A percentile compares a stretch with the other conserved stretches of the same genome.
Conservation (phyloP, 768 basidiomycete genomes). For the Auriculariales sp. region DNA sequence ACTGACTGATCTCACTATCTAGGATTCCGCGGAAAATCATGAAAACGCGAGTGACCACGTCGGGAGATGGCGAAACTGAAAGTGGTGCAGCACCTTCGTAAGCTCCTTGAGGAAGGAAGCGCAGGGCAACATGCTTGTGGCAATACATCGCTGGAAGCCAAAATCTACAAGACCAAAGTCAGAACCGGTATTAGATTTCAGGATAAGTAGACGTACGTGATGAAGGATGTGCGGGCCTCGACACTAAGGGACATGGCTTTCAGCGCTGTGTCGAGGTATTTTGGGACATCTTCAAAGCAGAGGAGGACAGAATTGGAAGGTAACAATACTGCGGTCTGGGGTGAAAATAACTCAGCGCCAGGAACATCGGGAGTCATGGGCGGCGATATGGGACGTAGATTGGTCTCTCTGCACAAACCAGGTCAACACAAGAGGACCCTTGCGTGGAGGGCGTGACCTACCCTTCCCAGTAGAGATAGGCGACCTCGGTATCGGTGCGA, state of each 20-base stretch:
- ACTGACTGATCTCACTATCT: constrained; percentile 7
- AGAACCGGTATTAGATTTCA: background rate
- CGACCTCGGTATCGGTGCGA: background rate
- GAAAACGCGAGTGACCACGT: constrained; percentile 29
- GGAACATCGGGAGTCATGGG: background rate
- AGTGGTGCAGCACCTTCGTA: too few species aligned
- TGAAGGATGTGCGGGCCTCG: constrained; percentile 30
- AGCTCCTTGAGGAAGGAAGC: constrained; percentile 34
- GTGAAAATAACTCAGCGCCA: constrained; percentile 2
- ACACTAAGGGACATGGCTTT: constrained; percentile 22
- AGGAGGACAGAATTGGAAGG: constrained; percentile 17
- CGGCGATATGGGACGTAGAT: background rate
- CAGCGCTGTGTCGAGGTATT: constrained; percentile 23
- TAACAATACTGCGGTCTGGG: constrained; percentile 1
- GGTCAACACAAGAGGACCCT: background rate
- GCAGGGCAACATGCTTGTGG: constrained; percentile 26
- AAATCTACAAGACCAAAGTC: constrained; percentile 15
- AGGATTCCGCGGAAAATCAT: constrained; percentile 30
- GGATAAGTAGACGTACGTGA: constrained; percentile 19
- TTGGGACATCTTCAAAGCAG: constrained; percentile 14
- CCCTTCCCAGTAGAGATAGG: constrained; percentile 27
- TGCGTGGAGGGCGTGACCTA: background rate
- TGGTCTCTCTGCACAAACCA: background rate
- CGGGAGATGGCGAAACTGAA: constrained; percentile 24
- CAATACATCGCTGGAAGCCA: constrained; percentile 30